These are phyloP conservation scores for Hypoxylon perforatum DNA, from an alignment of 495 filamentous ascomycete species.

Conservation along the genomic window DNA sequence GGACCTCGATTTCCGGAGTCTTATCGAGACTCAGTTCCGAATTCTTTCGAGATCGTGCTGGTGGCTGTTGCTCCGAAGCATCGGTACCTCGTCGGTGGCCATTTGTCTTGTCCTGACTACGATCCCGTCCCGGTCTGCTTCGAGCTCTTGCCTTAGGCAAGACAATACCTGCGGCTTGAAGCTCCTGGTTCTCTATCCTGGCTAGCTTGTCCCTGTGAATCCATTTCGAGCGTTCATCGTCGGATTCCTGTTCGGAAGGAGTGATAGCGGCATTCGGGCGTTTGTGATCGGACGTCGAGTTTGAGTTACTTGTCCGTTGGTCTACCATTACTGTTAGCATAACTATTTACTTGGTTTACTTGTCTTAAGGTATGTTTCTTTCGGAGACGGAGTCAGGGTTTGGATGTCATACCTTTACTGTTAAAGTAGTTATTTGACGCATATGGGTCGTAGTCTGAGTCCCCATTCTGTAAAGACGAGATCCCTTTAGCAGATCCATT, in stretches of 20 bases:
- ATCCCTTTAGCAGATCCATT: slow-evolving; percentile 25
- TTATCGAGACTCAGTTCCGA: slow-evolving; percentile 52
- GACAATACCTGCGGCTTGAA: slow-evolving; percentile 85
- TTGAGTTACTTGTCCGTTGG: slow-evolving; percentile 18
- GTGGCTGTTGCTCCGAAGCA: slow-evolving; percentile 44
- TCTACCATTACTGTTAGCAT: slow-evolving; percentile 15
- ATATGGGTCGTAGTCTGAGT: slow-evolving; percentile 37
- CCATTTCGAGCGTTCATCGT: slow-evolving; percentile 80
- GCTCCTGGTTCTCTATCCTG: slow-evolving; percentile 89
- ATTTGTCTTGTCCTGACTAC: slow-evolving; percentile 43
- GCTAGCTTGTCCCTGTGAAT: slow-evolving; percentile 97
- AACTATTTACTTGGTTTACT: background rate
- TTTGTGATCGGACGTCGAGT: slow-evolving; percentile 31
- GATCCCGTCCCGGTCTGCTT: slow-evolving; percentile 66
- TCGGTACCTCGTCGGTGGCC: slow-evolving; percentile 60
- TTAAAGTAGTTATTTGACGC: slow-evolving; percentile 25
- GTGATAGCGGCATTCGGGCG: slow-evolving; percentile 27
- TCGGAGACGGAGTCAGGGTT: background rate
- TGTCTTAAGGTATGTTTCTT: background rate
- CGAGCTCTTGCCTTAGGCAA: slow-evolving; percentile 70
- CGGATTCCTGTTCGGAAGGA: slow-evolving; percentile 8
- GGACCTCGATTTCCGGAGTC: slow-evolving; percentile 43
- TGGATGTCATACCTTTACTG: slow-evolving; percentile 34
- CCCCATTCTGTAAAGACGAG: slow-evolving; percentile 49
- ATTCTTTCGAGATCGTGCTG: slow-evolving; percentile 58